Percentiles rank a stretch among this genome's conserved stretches.
Conservation (phyloP, 1,284 basidiomycete species). For the Cryptococcus depauperatus region DNA sequence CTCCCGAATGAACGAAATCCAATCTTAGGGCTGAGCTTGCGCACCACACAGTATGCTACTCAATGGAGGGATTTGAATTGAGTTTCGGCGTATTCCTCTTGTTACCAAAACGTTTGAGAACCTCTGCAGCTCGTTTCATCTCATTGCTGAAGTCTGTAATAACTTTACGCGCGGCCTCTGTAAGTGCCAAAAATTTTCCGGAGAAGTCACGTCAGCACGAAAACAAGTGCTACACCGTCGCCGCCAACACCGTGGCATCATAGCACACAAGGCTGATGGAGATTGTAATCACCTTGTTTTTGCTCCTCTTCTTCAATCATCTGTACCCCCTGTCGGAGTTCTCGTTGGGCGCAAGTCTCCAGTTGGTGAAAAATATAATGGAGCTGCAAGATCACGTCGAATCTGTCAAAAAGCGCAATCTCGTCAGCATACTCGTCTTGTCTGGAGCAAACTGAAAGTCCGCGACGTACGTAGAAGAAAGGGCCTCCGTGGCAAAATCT, state of each 20-base stretch:
- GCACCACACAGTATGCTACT: too few species aligned
- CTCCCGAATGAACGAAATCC: too few species aligned
- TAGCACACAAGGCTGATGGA: not conserved
- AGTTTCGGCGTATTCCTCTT: not conserved
- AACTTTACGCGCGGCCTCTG: slow-evolving; percentile 14
- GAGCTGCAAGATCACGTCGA: slow-evolving; percentile 17
- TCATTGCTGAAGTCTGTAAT: slow-evolving; percentile 19
- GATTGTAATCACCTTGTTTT: slow-evolving; percentile 23
- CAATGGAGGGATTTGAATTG: too few species aligned
- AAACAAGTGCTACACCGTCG: not conserved
- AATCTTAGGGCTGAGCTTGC: too few species aligned
- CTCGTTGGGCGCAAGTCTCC: slow-evolving; percentile 5
- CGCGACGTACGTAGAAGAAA: slow-evolving; percentile 4
- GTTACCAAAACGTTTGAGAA: slow-evolving; percentile 11
- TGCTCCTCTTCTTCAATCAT: slow-evolving; percentile 22
- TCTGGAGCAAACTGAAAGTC: not conserved
- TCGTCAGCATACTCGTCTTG: not conserved
- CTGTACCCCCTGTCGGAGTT: slow-evolving; percentile 18
- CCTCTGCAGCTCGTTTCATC: slow-evolving; percentile 15
- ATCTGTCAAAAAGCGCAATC: slow-evolving; percentile 2
- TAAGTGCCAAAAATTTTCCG: not conserved
- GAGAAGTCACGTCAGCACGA: slow-evolving; percentile 2
- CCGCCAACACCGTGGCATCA: not conserved
- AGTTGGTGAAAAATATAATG: slow-evolving; percentile 15
- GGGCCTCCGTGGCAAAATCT: slow-evolving; percentile 12